phyloP scores from a whole-genome alignment of 2,329 filamentous ascomycete species.

The Huntiella abstrusa region DNA sequence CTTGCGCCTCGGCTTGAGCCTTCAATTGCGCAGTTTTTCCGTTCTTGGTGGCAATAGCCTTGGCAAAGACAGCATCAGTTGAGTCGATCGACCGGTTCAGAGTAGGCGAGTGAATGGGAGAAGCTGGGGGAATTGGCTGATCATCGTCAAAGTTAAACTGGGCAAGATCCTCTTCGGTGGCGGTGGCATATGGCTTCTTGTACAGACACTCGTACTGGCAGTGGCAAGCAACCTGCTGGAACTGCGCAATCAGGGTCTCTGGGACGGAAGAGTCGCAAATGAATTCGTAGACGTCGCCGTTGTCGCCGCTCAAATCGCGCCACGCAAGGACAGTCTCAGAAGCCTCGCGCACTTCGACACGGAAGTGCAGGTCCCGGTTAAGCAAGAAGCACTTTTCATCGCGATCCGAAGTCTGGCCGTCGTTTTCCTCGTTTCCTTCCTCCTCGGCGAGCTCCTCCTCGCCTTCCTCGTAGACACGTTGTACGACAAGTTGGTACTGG shows the following conservation, averaged over 20 bases:
- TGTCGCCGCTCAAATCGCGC: conserved; percentile 85
- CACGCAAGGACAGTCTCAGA: conserved; percentile 81
- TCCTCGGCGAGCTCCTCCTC: conserved; percentile 88
- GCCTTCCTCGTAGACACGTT: conserved; percentile 92
- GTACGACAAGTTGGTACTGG: conserved; percentile 92
- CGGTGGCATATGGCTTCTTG: conserved; percentile 57
- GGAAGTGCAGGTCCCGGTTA: conserved; percentile 79
- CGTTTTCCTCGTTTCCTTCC: conserved; percentile 62
- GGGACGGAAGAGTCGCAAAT: conserved; percentile 66
- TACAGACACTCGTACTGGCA: conserved; percentile 98
- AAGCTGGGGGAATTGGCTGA: conserved; percentile 44
- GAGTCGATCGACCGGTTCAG: conserved; percentile 37
- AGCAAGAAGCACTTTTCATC: conserved; percentile 96
- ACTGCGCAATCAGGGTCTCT: conserved; percentile 54
- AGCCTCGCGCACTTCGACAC: conserved; percentile 60
- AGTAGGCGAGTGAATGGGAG: conserved; percentile 40
- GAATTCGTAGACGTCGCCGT: conserved; percentile 92
- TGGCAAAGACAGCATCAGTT: conserved; percentile 35
- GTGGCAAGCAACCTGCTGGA: conserved; percentile 67
- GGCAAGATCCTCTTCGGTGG: conserved; percentile 60
- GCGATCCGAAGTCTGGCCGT: conserved; percentile 57
- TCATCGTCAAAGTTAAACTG: conserved; percentile 63
- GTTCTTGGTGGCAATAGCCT: conserved; percentile 28
- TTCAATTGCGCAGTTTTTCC: conserved; percentile 13
- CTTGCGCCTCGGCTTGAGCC: conserved; percentile 15